Base-by-base conservation (phyloP, 495 filamentous ascomycete genomes). In the Xylaria scruposa region DNA sequence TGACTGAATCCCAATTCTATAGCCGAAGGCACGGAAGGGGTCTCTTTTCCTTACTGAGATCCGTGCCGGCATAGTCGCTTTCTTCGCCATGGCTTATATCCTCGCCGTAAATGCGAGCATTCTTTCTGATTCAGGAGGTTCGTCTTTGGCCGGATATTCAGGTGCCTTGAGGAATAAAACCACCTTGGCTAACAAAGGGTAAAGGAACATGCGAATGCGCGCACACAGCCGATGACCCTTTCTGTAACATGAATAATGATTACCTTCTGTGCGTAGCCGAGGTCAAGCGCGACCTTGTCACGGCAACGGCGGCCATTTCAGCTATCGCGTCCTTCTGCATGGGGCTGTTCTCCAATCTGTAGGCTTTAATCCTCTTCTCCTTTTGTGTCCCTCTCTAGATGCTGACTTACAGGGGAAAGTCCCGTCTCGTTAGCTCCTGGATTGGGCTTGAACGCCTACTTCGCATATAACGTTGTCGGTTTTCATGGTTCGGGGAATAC, bases 31-130 rank as follows among this genome's bases (percentile, higher is more conserved):
- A 76, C 87, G 92, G 33, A 93, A 92, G 77, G 91, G 90, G 1
- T 89, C 90, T n/a, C 85, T 86, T 74, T 94, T 95, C 83, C 89
- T 92, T 73, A 94, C 92, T 29, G 92, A 95, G 82, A 79, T 94
- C 56, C 90, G 93, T 63, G 93, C 91, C 70, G 93, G 92, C 67
- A 79, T 94, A 2, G 92, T 92, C 40, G 92, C 93, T 60, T 94
- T 95, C 85, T 94, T 94, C 81, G 92, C 92, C 73, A 95, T 95
- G 93, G 92, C 93, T 76, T 90, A 91, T 77, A 92, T 93, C 77
- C 88, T 90, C 67, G 85, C 87, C 40, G 90, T 92, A 74, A 94
- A 93, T 81, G 88, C 87, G 63, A 91, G 85, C 74, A 92, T 94
- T 78, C 87, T 90, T 66, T 84, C 90, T 64, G 84, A 86, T 60